phyloP scores from a whole-genome alignment of 2,329 filamentous ascomycete species.

The Claviceps sp. region DNA sequence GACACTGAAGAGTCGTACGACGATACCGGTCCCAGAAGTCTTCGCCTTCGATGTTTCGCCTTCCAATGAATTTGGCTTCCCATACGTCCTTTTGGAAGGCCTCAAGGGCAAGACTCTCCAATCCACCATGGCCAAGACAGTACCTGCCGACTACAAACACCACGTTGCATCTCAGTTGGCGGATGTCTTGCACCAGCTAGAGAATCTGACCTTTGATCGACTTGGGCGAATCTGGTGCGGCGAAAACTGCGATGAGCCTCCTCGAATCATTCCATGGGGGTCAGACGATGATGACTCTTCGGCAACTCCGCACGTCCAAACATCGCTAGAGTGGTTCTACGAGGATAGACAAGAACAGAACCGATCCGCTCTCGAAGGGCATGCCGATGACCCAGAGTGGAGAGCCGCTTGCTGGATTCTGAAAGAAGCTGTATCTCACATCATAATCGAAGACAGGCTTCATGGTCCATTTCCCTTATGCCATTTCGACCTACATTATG shows the following conservation, averaged over 20 bases:
- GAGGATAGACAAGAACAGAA: too few relatives aligned
- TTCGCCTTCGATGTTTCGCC: conserved; percentile 3
- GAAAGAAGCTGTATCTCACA: conserved; percentile 6
- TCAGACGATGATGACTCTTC: background rate
- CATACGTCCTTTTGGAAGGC: conserved; percentile 6
- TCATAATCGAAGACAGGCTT: conserved; percentile 5
- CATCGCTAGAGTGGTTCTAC: background rate
- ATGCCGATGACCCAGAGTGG: conserved; percentile 5
- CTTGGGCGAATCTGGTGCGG: conserved; percentile 7
- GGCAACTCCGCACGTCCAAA: background rate
- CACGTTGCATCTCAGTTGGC: conserved; percentile 1
- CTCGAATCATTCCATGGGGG: conserved; percentile 4
- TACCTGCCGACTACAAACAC: background rate
- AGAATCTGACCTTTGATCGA: conserved; percentile 4
- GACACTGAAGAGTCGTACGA: conserved; percentile 3
- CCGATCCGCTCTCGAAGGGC: conserved; percentile 1
- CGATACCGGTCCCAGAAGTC: conserved; percentile 2
- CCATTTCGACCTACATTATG: conserved; percentile 6
- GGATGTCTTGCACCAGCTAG: conserved; percentile 6
- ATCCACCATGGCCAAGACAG: background rate
- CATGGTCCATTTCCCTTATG: conserved; percentile 5
- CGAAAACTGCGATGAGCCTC: conserved; percentile 7
- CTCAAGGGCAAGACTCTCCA: conserved; percentile 3
- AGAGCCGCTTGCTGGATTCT: conserved; percentile 4
- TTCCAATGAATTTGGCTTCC: conserved; percentile 6